Evolutionary conservation across 345 rosid genomes (phyloP), one percentile per base, ranked within the genome.

Genomic region (Syzygium oleosum): DNA sequence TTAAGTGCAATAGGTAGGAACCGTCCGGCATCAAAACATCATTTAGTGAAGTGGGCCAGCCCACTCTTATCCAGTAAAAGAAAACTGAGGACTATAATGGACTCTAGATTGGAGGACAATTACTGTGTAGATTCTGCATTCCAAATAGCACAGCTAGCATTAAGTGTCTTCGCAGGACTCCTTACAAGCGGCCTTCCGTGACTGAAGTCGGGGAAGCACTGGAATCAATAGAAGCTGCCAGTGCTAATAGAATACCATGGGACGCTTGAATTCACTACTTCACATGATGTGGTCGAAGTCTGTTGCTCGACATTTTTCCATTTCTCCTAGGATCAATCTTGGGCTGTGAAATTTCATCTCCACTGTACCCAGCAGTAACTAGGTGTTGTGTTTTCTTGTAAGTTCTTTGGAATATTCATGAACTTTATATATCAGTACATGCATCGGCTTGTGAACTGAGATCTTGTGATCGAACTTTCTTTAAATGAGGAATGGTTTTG

Each of bases 391-490:
- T 16, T 52, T 7, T 54, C 4, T 54, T 54, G 58, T 54, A 54
- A 19, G 23, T 54, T 54, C 58, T 7, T 51, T 54, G 0, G 16
- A 59, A 27, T 59, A 27, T 27, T 59, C 0, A 12, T 59, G 68
- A 59, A 59, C 2, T 59, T 12, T 59, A 59, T 59, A 59, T 27
- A 3, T 59, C 31, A 27, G n/a, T 27, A 0, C 0, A 0, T 27
- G 16, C n/a, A 0, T 3, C 5, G 7, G 0, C 68, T 59, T 27
- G 2, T 10, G 68, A 0, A 59, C 0, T 59, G 16, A 59, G 68
- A 59, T 59, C 5, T 27, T 59, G 27, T 27, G 16, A 59, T 59
- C 12, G 27, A 27, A 58, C 63, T 23, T 58, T 58, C n/a, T 58
- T 23, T 56, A 23, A 56, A 27, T 4, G 61, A 27, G 3, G n/a